These are phyloP conservation scores for Cryptococcus sp. DNA, from an alignment of 1,284 basidiomycete species.

Conservation along the genomic window DNA sequence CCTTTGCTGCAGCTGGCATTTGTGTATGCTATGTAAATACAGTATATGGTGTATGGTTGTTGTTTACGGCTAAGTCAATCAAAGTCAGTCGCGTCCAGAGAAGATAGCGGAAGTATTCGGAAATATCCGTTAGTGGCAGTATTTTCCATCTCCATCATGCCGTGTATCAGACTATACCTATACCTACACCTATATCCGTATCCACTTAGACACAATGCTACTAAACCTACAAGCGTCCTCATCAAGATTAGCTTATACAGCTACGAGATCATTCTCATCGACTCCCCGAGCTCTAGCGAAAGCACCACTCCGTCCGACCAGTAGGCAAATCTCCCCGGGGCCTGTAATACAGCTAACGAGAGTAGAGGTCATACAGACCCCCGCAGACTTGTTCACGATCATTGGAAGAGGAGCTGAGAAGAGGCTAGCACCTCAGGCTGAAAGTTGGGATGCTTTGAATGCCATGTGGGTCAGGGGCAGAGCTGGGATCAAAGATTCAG, in stretches of 20 bases:
- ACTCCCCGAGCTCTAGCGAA: slow-evolving; percentile 21
- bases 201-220: slow-evolving; percentile 18
- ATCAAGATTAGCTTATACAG: slow-evolving; percentile 3
- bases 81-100: background rate
- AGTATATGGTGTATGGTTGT: background rate
- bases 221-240: slow-evolving; percentile 25
- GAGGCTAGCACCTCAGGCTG: slow-evolving; percentile 27
- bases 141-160: too few species aligned
- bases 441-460: slow-evolving; percentile 36
- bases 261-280: slow-evolving; percentile 13
- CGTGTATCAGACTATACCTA: too few species aligned
- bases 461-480: slow-evolving; percentile 31
- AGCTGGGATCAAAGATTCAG: slow-evolving; percentile 28
- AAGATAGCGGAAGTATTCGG: too few species aligned
- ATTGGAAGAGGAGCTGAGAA: slow-evolving; percentile 43
- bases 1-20: background rate
- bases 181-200: background rate
- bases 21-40: background rate
- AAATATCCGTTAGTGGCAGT: too few species aligned
- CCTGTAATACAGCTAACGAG: too few species aligned
- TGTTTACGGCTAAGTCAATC: background rate
- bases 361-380: slow-evolving; percentile 26
- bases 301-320: slow-evolving; percentile 19
- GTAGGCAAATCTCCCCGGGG: slow-evolving; percentile 14
- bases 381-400: slow-evolving; percentile 29